Evolutionary conservation across 805 yeast genomes (phyloP), one percentile per base, ranked within the genome.

Genomic region (Metschnikowia borealis): DNA sequence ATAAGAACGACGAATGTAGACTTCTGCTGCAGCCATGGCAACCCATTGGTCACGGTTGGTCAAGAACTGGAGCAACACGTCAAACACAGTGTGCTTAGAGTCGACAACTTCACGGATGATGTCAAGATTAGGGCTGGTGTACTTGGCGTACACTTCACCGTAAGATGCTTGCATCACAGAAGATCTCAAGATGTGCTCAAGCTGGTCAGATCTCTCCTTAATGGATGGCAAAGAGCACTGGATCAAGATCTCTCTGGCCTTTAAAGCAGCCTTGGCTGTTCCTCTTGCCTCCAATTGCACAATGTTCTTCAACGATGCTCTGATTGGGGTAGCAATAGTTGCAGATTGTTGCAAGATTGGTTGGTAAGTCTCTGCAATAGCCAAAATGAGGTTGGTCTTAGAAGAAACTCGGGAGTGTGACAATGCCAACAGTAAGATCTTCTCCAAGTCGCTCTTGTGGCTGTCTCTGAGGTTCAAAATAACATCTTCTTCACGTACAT

Each of bases 161-260:
- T 91, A 94, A 29, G 85, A 80, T 32, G 95, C 81, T 61, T 87
- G 90, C 60, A 91, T 87, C 44, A 94, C 98, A 35, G 97, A 84
- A 8, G 95, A 83, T 69, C 89, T 84, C 70, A 94, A 79, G 61
- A 94, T 94, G 68, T 92, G 97, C 74, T 95, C 98, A 65, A 94
- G 80, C 75, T 95, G 99, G 68, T 92, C 97, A 32, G 96, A 85
- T 75, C 98, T 84, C 73, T 94, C 99, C 69, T 88, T 84, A 55
- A 90, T 85, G 3, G 98, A 90, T 36, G 99, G 99, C 72, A 94
- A 78, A 31, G 98, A 89, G 68, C 97, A 94, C 77, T 91, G 96
- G 62, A 94, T 94, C 62, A 94, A 80, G 53, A 95, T 87, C 73
- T 95, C 99, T 67, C 98, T 84, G 1, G 98, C 97, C 70, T 89